Base-by-base conservation (phyloP, 805 yeast genomes). In the Candida coleopterorum region DNA sequence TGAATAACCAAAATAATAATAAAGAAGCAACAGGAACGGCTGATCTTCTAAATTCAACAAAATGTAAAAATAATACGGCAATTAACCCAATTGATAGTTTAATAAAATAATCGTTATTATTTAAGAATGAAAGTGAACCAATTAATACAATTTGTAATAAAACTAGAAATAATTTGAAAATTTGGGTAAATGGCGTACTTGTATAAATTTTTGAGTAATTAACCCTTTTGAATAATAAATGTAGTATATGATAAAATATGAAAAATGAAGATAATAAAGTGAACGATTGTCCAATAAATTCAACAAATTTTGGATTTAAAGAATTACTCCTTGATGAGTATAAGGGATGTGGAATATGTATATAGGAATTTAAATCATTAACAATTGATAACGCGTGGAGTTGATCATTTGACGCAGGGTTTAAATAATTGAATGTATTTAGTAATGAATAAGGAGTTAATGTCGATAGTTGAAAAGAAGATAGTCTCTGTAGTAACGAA, bases 1-100 rank as follows among this genome's bases (percentile, higher is more conserved):
- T 35, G 10, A 29, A 9, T 3, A 39, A 16, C 77, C 77, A 73
- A 44, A 55, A 72, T 14, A 66, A 42, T 8, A 70, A 47, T 17
- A 68, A 43, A 0, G 70, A 55, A 2, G 66, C 70, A 20, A 55
- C 49, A 10, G 70, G 69, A 2, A 62, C 50, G 0, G 63, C 47
- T 1, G 60, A 55, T 31, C 64, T 57, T 30, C 67, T 58, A 7
- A 64, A 58, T 43, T 77, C 81, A 12, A 71, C 39, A 7, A 57
- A 37, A 28, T 72, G 73, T 9, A 75, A 47, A 0, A 78, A 77
- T 1, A 65, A 30, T 2, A 70, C 57, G 3, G 66, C 8, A 14
- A 36, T 24, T 4, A 27, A 18, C 3, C 40, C 36, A 10, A 42
- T 30, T 11, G 33, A 14, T 3, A 34, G 18, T n/a, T 30, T 26